These are phyloP conservation scores for Omphalea diandra DNA, from an alignment of 441 rosid genomes.

Conservation along the genomic window DNA sequence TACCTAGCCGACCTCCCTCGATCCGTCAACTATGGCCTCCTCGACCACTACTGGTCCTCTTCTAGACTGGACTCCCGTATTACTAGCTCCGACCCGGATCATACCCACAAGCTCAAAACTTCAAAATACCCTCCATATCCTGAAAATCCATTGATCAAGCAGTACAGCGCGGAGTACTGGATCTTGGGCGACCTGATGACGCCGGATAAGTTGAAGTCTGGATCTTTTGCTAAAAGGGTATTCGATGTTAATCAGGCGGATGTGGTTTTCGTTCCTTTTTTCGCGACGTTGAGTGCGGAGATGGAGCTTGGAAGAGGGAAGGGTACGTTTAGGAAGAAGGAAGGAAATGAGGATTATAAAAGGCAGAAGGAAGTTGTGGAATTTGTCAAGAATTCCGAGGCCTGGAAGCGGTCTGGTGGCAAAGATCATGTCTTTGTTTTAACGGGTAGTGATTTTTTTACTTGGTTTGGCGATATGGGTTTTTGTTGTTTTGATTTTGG, in stretches of 20 bases:
- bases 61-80: conserved; percentile 54
- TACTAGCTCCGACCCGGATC: conserved; percentile 71
- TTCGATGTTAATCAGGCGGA: conserved; percentile 53
- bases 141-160: conserved; percentile 80
- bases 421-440: conserved; percentile 89
- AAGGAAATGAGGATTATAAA: conserved; percentile 68
- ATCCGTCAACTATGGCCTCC: conserved; percentile 74
- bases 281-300: conserved; percentile 80
- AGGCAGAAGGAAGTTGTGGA: conserved; percentile 72
- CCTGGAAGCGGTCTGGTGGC: conserved; percentile 81
- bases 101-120: conserved; percentile 21
- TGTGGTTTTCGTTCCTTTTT: conserved; percentile 83
- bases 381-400: conserved; percentile 51
- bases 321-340: conserved; percentile 62
- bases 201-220: conserved; percentile 35
- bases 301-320: conserved; percentile 74
- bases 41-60: conserved; percentile 60
- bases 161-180: conserved; percentile 97
- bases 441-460: conserved; percentile 47
- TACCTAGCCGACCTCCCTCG: conserved; percentile 69
- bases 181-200: conserved; percentile 73
- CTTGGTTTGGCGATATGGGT: not conserved
- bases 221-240: conserved; percentile 68
- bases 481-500: not conserved
- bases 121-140: conserved; percentile 54